phyloP scores from a whole-genome alignment of 176 grass and related monocot species.

The Saccharum spontaneum region DNA sequence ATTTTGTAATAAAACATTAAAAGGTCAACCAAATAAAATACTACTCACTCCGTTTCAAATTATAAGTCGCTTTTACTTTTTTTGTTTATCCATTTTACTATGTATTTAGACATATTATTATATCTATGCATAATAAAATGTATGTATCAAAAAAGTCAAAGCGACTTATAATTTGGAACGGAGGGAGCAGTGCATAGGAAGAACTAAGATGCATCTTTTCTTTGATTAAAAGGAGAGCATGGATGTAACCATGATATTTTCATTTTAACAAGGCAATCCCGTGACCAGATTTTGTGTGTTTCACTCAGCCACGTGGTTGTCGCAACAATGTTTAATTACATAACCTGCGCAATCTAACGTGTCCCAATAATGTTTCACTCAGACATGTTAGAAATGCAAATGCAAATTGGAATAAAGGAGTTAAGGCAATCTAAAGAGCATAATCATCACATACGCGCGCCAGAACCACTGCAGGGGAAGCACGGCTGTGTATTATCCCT shows the following conservation, averaged over 20 bases:
- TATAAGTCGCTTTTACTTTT: no score
- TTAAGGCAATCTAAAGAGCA: background rate
- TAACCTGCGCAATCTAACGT: background rate
- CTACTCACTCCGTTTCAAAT: no score
- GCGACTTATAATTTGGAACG: no score
- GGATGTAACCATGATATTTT: background rate
- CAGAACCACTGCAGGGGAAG: constrained; percentile 93
- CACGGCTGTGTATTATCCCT: constrained; percentile 89
- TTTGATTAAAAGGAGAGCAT: background rate
- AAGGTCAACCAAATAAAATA: no score
- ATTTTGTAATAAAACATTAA: background rate
- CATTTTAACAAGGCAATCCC: background rate
- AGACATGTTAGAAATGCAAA: background rate
- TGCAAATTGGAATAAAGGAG: background rate
- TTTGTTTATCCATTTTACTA: no score
- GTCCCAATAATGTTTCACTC: background rate
- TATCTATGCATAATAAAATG: no score
- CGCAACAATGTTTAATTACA: background rate
- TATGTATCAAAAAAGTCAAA: no score
- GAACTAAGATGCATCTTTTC: background rate
- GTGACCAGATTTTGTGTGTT: background rate
- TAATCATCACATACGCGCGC: constrained; percentile 60
- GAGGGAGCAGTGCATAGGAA: background rate
- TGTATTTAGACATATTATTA: no score
- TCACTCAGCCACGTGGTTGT: background rate